Conservation (phyloP, 805 yeast genomes). For the Sugiyamaella lignohabitans region DNA sequence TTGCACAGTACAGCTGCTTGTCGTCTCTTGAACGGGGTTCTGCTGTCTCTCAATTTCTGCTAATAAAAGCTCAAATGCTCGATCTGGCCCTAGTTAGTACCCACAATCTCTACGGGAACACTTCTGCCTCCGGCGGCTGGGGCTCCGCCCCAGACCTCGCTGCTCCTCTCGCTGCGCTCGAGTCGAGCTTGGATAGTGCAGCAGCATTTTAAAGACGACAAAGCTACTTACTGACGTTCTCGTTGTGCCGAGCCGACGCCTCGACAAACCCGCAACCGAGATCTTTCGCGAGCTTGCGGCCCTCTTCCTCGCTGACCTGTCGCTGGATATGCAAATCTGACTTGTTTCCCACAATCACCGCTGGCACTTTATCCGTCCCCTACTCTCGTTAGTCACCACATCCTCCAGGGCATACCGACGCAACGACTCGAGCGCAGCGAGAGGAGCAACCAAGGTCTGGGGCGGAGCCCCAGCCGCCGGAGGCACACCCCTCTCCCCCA, state of each 20-base stretch:
- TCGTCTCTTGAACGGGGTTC: neutral
- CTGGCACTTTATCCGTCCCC: conserved; percentile 49
- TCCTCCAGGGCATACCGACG: neutral
- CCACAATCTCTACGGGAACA: too few species aligned
- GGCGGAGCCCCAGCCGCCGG: too few species aligned
- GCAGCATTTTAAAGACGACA: neutral
- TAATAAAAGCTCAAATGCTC: conserved; percentile 21
- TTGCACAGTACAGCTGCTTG: neutral
- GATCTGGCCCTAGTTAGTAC: too few species aligned
- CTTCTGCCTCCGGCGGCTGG: too few species aligned
- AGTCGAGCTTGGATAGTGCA: neutral
- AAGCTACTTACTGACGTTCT: conserved; percentile 42
- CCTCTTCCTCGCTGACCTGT: conserved; percentile 50
- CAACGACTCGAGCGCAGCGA: too few species aligned
- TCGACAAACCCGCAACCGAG: conserved; percentile 61
- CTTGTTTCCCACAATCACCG: conserved; percentile 62
- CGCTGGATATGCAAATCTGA: conserved; percentile 50
- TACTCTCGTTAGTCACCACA: neutral
- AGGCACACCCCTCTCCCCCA: too few species aligned
- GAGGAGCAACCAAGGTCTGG: too few species aligned
- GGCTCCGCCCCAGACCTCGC: too few species aligned
- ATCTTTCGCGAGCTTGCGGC: conserved; percentile 45
- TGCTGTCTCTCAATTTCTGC: conserved; percentile 19
- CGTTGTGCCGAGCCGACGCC: conserved; percentile 63
- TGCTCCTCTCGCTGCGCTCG: too few species aligned